Conservation (phyloP, 192 early-diverging fungal genomes). For the Borealophlyctis nickersoniae region DNA sequence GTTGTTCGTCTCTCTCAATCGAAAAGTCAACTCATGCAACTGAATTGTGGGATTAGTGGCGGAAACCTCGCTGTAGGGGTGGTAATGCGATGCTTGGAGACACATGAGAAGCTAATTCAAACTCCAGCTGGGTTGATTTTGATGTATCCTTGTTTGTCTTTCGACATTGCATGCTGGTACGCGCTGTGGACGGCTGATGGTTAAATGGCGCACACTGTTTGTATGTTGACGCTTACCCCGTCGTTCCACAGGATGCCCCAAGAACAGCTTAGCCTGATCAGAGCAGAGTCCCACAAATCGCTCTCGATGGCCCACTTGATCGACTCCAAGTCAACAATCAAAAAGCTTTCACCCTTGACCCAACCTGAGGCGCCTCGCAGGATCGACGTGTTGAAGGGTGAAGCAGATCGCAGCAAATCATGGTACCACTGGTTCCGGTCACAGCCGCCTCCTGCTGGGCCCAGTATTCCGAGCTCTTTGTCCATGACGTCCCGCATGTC, state of each 20-base stretch:
- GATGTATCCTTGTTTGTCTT: slow-evolving; percentile 86
- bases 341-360: slow-evolving; percentile 63
- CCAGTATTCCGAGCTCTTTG: slow-evolving; percentile 35
- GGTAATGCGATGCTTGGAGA: slow-evolving; percentile 75
- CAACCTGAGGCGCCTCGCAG: slow-evolving; percentile 45
- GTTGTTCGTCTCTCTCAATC: slow-evolving; percentile 7
- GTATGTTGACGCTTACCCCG: no score
- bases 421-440: slow-evolving; percentile 38
- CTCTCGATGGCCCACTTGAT: slow-evolving; percentile 39
- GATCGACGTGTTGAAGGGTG: slow-evolving; percentile 47
- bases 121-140: slow-evolving; percentile 74
- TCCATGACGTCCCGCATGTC: slow-evolving; percentile 51
- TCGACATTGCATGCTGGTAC: slow-evolving; percentile 88
- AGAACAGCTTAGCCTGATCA: slow-evolving; percentile 55
- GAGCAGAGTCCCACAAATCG: slow-evolving; percentile 54
- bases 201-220: no score
- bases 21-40: not conserved
- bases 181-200: not conserved
- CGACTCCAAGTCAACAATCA: slow-evolving; percentile 64
- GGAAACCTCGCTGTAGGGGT: slow-evolving; percentile 80
- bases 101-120: slow-evolving; percentile 50
- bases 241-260: slow-evolving; percentile 72
- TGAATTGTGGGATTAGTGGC: slow-evolving; percentile 57
- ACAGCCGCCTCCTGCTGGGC: slow-evolving; percentile 12
- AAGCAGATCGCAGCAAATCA: slow-evolving; percentile 35